These are phyloP conservation scores for Metschnikowia vanudenii DNA, from an alignment of 805 yeast genomes.

Conservation along the genomic window DNA sequence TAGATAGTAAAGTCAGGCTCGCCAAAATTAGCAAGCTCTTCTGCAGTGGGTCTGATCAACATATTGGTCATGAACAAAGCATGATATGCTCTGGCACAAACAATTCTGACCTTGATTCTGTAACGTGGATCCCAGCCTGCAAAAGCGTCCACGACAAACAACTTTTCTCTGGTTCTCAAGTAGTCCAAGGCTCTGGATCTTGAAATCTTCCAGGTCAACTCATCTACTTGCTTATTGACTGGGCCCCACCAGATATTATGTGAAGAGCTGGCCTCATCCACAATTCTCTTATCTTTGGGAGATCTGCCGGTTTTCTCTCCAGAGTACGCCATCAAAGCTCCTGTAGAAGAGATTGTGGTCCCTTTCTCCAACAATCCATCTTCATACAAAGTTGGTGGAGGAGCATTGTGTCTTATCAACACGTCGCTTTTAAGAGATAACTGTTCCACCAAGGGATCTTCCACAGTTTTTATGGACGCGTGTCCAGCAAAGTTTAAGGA, in stretches of 20 bases:
- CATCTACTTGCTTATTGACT: constrained; percentile 91
- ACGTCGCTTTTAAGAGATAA: constrained; percentile 58
- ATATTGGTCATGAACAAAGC: constrained; percentile 97
- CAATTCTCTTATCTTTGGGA: constrained; percentile 97
- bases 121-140: constrained; percentile 99
- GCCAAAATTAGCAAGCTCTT: constrained; percentile 86
- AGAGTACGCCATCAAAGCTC: constrained; percentile 93
- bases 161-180: constrained; percentile 90
- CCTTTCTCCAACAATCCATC: constrained; percentile 90
- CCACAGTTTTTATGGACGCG: constrained; percentile 38
- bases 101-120: constrained; percentile 92
- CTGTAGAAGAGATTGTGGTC: constrained; percentile 87
- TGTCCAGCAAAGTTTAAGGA: constrained; percentile 39
- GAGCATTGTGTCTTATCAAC: constrained; percentile 81
- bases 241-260: constrained; percentile 99
- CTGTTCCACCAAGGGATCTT: constrained; percentile 43
- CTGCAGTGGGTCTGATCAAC: constrained; percentile 92
- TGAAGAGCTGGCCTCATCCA: constrained; percentile 84
- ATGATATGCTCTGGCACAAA: constrained; percentile 98
- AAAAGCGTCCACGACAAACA: constrained; percentile 92
- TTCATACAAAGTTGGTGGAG: constrained; percentile 89
- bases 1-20: constrained; percentile 98
- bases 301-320: constrained; percentile 98
- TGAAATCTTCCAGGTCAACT: constrained; percentile 91
- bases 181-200: constrained; percentile 96